Base-by-base conservation (phyloP, 495 filamentous ascomycete species). In the Neurospora intermedia region DNA sequence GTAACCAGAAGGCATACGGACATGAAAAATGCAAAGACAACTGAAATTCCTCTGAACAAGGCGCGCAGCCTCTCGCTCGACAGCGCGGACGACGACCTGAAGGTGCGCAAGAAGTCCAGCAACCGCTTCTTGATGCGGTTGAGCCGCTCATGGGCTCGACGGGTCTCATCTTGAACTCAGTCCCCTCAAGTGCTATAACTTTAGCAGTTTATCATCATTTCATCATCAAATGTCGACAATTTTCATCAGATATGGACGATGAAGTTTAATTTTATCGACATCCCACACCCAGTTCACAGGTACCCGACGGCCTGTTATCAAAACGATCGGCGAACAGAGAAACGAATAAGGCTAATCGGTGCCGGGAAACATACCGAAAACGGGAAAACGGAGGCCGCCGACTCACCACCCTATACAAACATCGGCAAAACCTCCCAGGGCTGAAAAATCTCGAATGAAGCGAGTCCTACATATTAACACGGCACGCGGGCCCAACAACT, bases 131-230 rank as follows among this genome's bases (percentile, higher is more conserved):
- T 79, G 6, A 31, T 71, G 38, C 73, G 76, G 35, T 72, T 78
- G 27, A 74, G 76, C 1, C 76, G 77, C 11, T 76, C 77, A 0
- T 79, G 74, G 70, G 76, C 77, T 8, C 75, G 77, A 0, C 73
- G 76, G 15, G 72, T 75, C 62, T 78, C 77, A 10, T 43, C 73
- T 6, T 66, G 54, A 66, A 59, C 18, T 16, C 13, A 2, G 11
- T 6, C 6, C 3, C 27, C 1, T 35, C 48, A 6, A 59, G 13
- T 13, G 18, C 13, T 18, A 15, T 66, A 38, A 66, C 54, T 66
- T 18, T 13, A 38, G 54, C 27, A 62, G 27, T 62, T 35, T 62
- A 27, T 27, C 54, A 35, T 35, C 27, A 62, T 13, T 16, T 31
- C 7, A 3, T 35, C 1, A 35, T 66, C 3, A 35, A 16, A 66